Evolutionary conservation across 495 filamentous ascomycete genomes (phyloP).

Genomic region (Terfezia claveryi): DNA sequence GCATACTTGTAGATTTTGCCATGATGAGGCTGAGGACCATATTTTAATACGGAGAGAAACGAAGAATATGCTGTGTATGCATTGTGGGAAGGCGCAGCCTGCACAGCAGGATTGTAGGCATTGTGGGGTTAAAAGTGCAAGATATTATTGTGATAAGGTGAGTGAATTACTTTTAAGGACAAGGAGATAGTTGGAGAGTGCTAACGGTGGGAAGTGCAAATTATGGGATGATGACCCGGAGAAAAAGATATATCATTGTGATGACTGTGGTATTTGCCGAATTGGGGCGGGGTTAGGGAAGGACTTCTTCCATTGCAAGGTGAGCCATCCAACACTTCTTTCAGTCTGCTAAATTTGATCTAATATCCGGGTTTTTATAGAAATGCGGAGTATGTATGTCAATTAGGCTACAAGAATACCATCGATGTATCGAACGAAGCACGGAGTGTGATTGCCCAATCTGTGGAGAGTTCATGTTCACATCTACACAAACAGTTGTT

Average conservation of each 20-base stretch:
- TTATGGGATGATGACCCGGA: constrained; percentile 85
- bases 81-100: constrained; percentile 67
- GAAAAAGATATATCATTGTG: constrained; percentile 90
- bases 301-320: constrained; percentile 96
- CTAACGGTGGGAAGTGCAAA: constrained; percentile 39
- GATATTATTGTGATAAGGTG: constrained; percentile 85
- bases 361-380: constrained; percentile 23
- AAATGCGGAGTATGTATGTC: constrained; percentile 81
- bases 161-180: constrained; percentile 14
- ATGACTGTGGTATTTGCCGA: constrained; percentile 88
- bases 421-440: constrained; percentile 84
- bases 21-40: constrained; percentile 73
- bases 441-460: constrained; percentile 97
- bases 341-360: background rate
- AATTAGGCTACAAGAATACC: constrained; percentile 53
- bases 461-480: constrained; percentile 92
- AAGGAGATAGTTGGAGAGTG: constrained; percentile 52
- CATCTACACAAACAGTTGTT: constrained; percentile 67
- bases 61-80: constrained; percentile 95
- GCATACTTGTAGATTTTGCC: constrained; percentile 92
- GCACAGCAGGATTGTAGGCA: constrained; percentile 53
- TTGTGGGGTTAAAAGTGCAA: constrained; percentile 59
- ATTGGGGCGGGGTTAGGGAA: constrained; percentile 82
- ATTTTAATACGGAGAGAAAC: constrained; percentile 58
- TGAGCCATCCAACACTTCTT: constrained; percentile 14